Percentiles rank a stretch among this genome's conserved stretches.
These are phyloP conservation scores for Candida berthetii DNA, from an alignment of 805 yeast species.

Conservation along the genomic window DNA sequence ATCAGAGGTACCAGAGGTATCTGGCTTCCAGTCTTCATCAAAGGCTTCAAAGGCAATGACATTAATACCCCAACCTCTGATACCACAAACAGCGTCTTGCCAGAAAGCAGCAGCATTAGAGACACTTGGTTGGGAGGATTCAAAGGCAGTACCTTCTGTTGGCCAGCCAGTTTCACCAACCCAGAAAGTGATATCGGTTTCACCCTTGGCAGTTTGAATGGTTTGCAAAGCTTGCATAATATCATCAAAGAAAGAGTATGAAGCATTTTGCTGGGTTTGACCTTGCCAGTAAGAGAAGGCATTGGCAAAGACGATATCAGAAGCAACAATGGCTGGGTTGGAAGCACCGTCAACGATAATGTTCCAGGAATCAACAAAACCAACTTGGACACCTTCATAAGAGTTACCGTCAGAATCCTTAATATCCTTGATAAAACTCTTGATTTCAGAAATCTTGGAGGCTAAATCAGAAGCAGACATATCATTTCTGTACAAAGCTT, in stretches of 20 bases:
- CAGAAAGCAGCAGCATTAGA: slow-evolving; percentile 75
- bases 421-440: slow-evolving; percentile 50
- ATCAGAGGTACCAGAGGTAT: slow-evolving; percentile 74
- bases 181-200: slow-evolving; percentile 84
- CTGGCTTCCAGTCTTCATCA: slow-evolving; percentile 96
- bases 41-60: slow-evolving; percentile 91
- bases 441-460: slow-evolving; percentile 54
- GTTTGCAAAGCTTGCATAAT: slow-evolving; percentile 95
- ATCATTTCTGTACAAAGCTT: slow-evolving; percentile 90
- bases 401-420: slow-evolving; percentile 78
- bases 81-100: slow-evolving; percentile 86
- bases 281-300: slow-evolving; percentile 99
- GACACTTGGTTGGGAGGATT: slow-evolving; percentile 58
- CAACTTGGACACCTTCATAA: slow-evolving; percentile 68
- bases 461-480: slow-evolving; percentile 74
- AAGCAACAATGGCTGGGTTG: slow-evolving; percentile 64
- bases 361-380: slow-evolving; percentile 97
- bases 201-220: slow-evolving; percentile 81
- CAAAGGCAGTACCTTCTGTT: slow-evolving; percentile 72
- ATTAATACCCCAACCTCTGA: slow-evolving; percentile 94
- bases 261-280: slow-evolving; percentile 74
- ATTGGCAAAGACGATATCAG: slow-evolving; percentile 86
- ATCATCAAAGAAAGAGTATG: slow-evolving; percentile 92
- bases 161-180: slow-evolving; percentile 99
- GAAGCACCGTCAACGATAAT: slow-evolving; percentile 75